Evolutionary conservation across 768 basidiomycete species (phyloP).

Genomic region (Tulasnella sp.): DNA sequence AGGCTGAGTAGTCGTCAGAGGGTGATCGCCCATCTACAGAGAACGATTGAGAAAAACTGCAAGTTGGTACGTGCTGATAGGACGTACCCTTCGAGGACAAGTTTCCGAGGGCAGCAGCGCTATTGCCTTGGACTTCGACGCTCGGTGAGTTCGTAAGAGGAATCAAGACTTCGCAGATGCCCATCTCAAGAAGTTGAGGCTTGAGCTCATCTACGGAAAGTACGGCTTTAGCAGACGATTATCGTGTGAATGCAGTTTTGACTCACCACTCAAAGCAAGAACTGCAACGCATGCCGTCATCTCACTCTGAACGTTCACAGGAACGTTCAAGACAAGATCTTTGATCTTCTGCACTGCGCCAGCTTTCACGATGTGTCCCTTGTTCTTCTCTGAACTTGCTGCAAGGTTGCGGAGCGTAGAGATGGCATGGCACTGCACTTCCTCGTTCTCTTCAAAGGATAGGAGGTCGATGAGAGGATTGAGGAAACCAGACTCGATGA

Average conservation of each 20-base stretch:
- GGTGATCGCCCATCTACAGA: constrained; percentile 61
- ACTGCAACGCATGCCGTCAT: constrained; percentile 99
- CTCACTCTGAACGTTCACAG: constrained; percentile 95
- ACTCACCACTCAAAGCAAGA: constrained; percentile 78
- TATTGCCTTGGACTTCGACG: constrained; percentile 97
- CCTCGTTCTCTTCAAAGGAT: constrained; percentile 98
- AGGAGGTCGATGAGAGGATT: constrained; percentile 92
- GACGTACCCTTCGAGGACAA: constrained; percentile 84
- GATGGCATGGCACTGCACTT: constrained; percentile 98
- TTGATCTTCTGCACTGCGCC: constrained; percentile 96
- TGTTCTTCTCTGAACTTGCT: constrained; percentile 96
- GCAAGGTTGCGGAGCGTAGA: constrained; percentile 94
- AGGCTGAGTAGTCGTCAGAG: constrained; percentile 88
- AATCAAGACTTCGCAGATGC: constrained; percentile 94
- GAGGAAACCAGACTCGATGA: constrained; percentile 96
- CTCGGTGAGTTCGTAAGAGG: constrained; percentile 93
- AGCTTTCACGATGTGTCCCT: constrained; percentile 93
- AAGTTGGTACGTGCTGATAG: neutral
- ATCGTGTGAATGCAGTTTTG: neutral
- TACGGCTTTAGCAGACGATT: neutral
- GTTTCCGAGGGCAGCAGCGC: constrained; percentile 95
- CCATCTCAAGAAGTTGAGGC: constrained; percentile 94
- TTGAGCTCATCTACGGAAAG: constrained; percentile 79
- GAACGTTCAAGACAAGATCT: constrained; percentile 89
- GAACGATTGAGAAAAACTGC: neutral